Base-by-base conservation (phyloP, 1,284 basidiomycete genomes). In the Gastroboletus turbinatus region DNA sequence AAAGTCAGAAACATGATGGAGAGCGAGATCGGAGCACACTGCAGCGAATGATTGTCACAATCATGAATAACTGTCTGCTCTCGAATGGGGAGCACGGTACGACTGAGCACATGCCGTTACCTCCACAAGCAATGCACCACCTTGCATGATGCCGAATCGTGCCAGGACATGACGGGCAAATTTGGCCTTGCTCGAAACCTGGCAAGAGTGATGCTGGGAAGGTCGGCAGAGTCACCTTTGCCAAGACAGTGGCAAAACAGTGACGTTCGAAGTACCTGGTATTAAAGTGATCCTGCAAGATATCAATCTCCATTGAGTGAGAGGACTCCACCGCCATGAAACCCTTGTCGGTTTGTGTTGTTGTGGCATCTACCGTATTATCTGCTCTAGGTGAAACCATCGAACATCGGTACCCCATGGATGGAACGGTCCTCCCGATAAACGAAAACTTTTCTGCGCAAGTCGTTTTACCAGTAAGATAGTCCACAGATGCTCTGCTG, bases 371-470 rank as follows among this genome's bases (percentile, higher is more conserved):
- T 3, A 40, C 43, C n/a, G 9, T 53, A 29, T 40, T 36, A 23
- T 58, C 48, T 19, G 55, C 17, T 21, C 35, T 63, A 1, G 55
- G 55, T 8, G 58, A 64, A 10, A 67, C 63, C 13, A 64, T 66
- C 30, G 57, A 66, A 25, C 40, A 66, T 42, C 46, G 56, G n/a
- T 63, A 60, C 48, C 68, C 67, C 7, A 49, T 27, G 16, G 55
- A 64, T 43, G 65, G 67, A 30, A 44, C 54, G 4, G 52, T 58
- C 11, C 55, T 67, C 46, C 45, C 35, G 4, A 55, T 49, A 32
- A 66, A 57, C 23, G 32, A 69, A 38, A 43, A 56, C 23, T 38
- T 61, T 13, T 29, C 47, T 25, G 65, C 38, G 16, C 59, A 60
- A 45, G 57, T 66, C 38, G 36, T 38, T 19, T 38, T 38, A 19